A percentile compares a stretch with the other conserved stretches of the same genome.
Evolutionary conservation across 352 stramenopile genomes (phyloP).

Genomic region (Pythium scleroteichum): DNA sequence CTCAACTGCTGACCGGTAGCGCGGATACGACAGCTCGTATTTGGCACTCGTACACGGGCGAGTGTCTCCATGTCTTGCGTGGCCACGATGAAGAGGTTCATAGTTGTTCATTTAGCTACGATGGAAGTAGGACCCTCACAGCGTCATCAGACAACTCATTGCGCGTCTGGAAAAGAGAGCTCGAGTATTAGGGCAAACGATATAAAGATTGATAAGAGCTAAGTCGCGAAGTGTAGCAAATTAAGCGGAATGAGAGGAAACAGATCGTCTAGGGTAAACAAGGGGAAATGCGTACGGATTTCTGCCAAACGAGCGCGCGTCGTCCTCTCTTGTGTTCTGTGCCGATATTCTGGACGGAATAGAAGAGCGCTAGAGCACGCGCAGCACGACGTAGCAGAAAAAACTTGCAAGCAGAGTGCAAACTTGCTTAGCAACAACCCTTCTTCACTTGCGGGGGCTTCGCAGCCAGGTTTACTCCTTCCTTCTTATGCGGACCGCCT

Average conservation of each 20-base stretch:
- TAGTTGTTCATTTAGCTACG: constrained; percentile 64
- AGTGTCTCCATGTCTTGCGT: constrained; percentile 59
- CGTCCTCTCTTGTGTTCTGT: constrained; percentile 4
- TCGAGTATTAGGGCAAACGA: constrained; percentile 10
- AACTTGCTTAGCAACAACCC: constrained; percentile 71
- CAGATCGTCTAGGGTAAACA: constrained; percentile 35
- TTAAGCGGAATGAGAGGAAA: constrained; percentile 13
- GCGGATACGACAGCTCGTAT: constrained; percentile 56
- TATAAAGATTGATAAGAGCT: background rate
- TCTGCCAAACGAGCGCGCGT: constrained; percentile 21
- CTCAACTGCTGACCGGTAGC: constrained; percentile 57
- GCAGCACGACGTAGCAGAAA: background rate
- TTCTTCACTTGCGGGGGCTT: constrained; percentile 80
- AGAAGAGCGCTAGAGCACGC: constrained; percentile 1
- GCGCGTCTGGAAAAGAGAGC: constrained; percentile 48
- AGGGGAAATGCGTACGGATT: constrained; percentile 25
- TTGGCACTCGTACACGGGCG: constrained; percentile 70
- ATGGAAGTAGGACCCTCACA: constrained; percentile 47
- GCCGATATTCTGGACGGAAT: constrained; percentile 2
- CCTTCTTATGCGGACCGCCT: constrained; percentile 84
- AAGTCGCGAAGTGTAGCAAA: constrained; percentile 2
- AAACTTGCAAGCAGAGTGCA: background rate
- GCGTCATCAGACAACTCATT: constrained; percentile 68
- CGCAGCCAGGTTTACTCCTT: constrained; percentile 78
- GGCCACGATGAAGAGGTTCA: constrained; percentile 73